A percentile compares a stretch with the other conserved stretches of the same genome.
Evolutionary conservation across 192 early-diverging fungal species (phyloP).

Genomic region (Linderina pennispora): DNA sequence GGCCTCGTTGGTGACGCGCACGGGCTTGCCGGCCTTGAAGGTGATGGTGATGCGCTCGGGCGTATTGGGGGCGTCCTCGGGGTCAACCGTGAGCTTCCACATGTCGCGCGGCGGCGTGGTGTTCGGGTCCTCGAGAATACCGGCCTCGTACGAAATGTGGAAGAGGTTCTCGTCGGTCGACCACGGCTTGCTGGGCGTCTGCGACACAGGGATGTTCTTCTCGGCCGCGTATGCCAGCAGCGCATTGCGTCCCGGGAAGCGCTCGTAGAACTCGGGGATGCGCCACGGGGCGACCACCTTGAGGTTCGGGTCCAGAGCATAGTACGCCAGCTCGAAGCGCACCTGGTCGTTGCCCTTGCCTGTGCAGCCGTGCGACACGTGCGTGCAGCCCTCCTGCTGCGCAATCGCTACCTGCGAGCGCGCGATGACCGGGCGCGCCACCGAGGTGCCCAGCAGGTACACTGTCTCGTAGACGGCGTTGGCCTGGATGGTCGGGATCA

Average conservation of each 20-base stretch:
- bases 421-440: slow-evolving; percentile 96
- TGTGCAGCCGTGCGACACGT: slow-evolving; percentile 98
- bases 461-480: slow-evolving; percentile 95
- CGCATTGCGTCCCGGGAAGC: slow-evolving; percentile 88
- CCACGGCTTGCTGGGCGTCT: slow-evolving; percentile 97
- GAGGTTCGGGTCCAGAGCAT: slow-evolving; percentile 88
- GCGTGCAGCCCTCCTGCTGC: slow-evolving; percentile 85
- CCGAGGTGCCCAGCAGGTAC: slow-evolving; percentile 95
- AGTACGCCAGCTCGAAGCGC: slow-evolving; percentile 98
- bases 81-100: slow-evolving; percentile 98
- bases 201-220: slow-evolving; percentile 89
- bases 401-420: slow-evolving; percentile 89
- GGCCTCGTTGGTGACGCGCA: slow-evolving; percentile 78
- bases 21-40: slow-evolving; percentile 85
- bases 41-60: slow-evolving; percentile 91
- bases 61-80: slow-evolving; percentile 93
- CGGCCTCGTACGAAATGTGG: slow-evolving; percentile 99
- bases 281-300: slow-evolving; percentile 98
- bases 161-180: slow-evolving; percentile 99
- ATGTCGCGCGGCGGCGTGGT: slow-evolving; percentile 95
- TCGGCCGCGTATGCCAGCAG: slow-evolving; percentile 87
- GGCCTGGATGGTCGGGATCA: slow-evolving; percentile 90
- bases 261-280: slow-evolving; percentile 90
- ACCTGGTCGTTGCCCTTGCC: slow-evolving; percentile 99
- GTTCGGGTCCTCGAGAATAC: slow-evolving; percentile 95